A percentile compares a stretch with the other conserved stretches of the same genome.
Evolutionary conservation across 2,329 filamentous ascomycete species (phyloP).

Genomic region (Geosmithia morbida): DNA sequence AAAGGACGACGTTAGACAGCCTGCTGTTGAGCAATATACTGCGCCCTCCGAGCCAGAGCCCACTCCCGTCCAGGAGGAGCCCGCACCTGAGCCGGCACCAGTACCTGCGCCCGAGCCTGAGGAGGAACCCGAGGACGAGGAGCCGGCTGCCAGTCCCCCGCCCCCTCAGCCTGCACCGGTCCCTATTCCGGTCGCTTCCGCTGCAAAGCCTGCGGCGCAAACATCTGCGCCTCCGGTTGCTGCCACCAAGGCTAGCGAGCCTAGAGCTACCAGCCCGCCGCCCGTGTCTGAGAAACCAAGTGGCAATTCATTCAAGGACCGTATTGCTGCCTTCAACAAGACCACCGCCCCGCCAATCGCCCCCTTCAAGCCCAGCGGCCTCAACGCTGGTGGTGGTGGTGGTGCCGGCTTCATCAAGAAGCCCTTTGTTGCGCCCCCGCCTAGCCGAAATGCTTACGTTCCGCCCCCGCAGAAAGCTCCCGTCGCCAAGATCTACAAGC

Average conservation of each 20-base stretch:
- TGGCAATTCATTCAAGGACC: conserved; percentile 74
- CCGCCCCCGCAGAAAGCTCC: conserved; percentile 59
- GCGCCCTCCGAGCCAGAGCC: conserved; percentile 19
- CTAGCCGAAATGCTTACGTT: conserved; percentile 81
- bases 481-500: conserved; percentile 61
- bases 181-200: conserved; percentile 9
- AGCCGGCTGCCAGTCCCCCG: conserved; percentile 16
- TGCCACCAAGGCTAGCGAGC: conserved; percentile 23
- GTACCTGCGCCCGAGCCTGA: conserved; percentile 18
- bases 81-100: conserved; percentile 15
- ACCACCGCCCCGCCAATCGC: conserved; percentile 68
- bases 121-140: conserved; percentile 11
- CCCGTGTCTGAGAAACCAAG: conserved; percentile 60
- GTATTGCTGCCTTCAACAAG: conserved; percentile 96
- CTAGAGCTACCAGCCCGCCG: conserved; percentile 42
- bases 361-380: conserved; percentile 71
- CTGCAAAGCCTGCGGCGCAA: conserved; percentile 12
- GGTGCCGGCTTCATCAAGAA: conserved; percentile 77
- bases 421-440: conserved; percentile 88
- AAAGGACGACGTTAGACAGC: conserved; percentile 24
- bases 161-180: conserved; percentile 18
- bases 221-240: conserved; percentile 9
- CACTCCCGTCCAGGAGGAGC: conserved; percentile 14
- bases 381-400: conserved; percentile 32
- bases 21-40: conserved; percentile 12